Percentiles rank a stretch among this genome's conserved stretches.
phyloP scores from a whole-genome alignment of 176 grass and related monocot species.

The Carex littledalei region DNA sequence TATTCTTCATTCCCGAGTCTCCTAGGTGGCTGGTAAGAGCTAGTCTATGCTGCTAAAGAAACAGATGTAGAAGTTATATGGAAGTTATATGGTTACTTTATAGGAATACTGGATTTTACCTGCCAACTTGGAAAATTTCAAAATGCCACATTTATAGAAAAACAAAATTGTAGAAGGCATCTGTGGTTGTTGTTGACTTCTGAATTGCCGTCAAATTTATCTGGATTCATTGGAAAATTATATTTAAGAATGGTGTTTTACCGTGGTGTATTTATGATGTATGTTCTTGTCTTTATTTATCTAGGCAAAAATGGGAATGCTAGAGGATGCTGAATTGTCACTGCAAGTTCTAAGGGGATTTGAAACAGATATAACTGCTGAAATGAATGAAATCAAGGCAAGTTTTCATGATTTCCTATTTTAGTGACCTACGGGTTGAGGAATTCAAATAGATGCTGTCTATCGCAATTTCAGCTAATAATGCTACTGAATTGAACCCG shows the following conservation, averaged over 20 bases:
- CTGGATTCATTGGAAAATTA: constrained; percentile 1
- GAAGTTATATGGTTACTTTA: background rate
- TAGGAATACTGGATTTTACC: background rate
- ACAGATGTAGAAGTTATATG: background rate
- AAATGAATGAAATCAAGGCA: constrained; percentile 96
- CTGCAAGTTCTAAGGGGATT: constrained; percentile 98
- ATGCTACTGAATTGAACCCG: background rate
- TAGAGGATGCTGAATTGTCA: constrained; percentile 73
- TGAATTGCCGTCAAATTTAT: background rate
- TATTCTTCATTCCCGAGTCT: constrained; percentile 98
- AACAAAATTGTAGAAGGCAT: background rate
- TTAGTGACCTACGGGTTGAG: background rate
- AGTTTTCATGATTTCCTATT: background rate
- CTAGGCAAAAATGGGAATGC: constrained; percentile 96
- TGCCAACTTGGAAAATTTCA: background rate
- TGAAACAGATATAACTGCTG: constrained; percentile 71
- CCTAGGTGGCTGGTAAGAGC: constrained; percentile 95
- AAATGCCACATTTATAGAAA: background rate
- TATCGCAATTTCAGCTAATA: background rate
- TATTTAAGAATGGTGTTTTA: background rate
- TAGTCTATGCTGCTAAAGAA: background rate
- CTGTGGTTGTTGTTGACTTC: background rate
- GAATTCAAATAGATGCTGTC: background rate
- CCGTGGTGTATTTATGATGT: background rate
- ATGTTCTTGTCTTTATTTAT: constrained; percentile 9